A percentile compares a stretch with the other conserved stretches of the same genome.
Conservation (phyloP, 176 grass and related monocot genomes). For the Dendrocalamus sinicus region DNA sequence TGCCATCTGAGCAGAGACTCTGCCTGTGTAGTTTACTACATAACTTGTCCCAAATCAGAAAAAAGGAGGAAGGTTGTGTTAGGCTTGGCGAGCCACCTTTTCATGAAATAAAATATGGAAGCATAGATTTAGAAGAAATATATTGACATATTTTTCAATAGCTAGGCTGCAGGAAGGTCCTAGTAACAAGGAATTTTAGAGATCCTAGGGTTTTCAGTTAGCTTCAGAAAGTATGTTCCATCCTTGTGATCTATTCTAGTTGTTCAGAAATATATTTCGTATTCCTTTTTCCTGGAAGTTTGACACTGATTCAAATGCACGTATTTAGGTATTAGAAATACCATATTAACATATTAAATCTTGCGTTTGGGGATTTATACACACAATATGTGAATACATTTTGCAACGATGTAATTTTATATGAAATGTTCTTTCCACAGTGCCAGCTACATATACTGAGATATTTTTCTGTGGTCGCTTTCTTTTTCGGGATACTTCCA, state of each 20-base stretch:
- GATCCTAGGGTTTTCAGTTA: constrained; percentile 15
- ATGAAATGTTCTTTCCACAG: constrained; percentile 10
- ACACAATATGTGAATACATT: background rate
- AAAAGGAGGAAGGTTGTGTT: too few species aligned
- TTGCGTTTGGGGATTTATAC: background rate
- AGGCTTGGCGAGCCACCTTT: too few species aligned
- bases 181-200: background rate
- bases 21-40: too few species aligned
- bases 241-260: background rate
- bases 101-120: background rate
- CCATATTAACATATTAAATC: background rate
- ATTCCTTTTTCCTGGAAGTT: background rate
- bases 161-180: constrained; percentile 1
- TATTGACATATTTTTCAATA: constrained; percentile 5
- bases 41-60: too few species aligned
- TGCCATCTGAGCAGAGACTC: too few species aligned
- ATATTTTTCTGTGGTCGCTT: constrained; percentile 21
- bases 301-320: background rate
- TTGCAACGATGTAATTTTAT: background rate
- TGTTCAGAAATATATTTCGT: background rate
- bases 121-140: background rate
- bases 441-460: constrained; percentile 20
- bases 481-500: constrained; percentile 42
- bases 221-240: background rate
- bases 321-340: constrained; percentile 6